These are phyloP conservation scores for Gyromitra esculenta DNA, from an alignment of 2,329 filamentous ascomycete genomes.

Conservation along the genomic window DNA sequence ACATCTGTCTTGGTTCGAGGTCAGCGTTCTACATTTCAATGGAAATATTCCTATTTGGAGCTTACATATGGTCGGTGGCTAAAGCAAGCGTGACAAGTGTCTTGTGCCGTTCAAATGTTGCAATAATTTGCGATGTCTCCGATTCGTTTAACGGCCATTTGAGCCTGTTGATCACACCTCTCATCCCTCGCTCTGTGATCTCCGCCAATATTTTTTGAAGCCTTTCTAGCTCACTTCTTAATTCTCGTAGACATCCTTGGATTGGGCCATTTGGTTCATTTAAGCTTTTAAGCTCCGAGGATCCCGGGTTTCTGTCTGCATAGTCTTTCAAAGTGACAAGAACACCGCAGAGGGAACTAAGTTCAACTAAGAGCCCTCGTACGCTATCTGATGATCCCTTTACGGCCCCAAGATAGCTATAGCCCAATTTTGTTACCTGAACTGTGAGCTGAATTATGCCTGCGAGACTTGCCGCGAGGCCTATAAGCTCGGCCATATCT, in stretches of 20 bases:
- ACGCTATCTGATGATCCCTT: not conserved
- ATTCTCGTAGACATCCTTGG: not conserved
- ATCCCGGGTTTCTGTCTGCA: not conserved
- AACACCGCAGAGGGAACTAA: not conserved
- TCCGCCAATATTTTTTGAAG: not conserved
- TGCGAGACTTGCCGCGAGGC: constrained; percentile 7
- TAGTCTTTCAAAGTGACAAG: not conserved
- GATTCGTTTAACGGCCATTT: constrained; percentile 11
- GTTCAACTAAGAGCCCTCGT: not conserved
- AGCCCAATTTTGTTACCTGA: constrained; percentile 1
- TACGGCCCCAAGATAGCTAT: constrained; percentile 5
- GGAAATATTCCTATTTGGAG: not conserved
- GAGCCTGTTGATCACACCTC: not conserved
- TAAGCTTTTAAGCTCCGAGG: not conserved
- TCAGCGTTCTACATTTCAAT: not conserved
- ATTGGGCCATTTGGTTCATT: not conserved
- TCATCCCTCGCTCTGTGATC: not conserved
- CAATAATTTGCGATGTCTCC: constrained; percentile 3
- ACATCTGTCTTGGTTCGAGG: not conserved
- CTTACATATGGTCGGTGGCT: constrained; percentile 18
- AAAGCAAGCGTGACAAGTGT: constrained; percentile 3
- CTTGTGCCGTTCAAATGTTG: constrained; percentile 13
- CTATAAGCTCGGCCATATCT: constrained; percentile 1
- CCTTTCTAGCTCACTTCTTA: not conserved
- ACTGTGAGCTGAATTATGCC: constrained; percentile 4